Conservation (phyloP, 2,329 filamentous ascomycete species). For the Fusarium virguliforme region DNA sequence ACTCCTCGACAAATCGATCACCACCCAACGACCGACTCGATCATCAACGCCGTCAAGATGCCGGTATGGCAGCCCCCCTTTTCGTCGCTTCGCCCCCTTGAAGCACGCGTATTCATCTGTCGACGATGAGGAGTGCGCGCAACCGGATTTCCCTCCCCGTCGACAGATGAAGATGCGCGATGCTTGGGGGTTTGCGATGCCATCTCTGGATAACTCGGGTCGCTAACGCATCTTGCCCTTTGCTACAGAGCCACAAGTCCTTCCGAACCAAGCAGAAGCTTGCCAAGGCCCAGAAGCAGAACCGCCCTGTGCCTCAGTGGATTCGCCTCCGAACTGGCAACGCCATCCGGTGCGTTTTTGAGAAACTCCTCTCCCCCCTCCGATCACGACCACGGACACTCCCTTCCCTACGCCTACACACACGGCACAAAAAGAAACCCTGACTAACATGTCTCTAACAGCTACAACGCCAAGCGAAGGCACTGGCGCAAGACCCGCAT, state of each 20-base stretch:
- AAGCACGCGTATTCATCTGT: constrained; percentile 31
- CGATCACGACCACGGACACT: constrained; percentile 13
- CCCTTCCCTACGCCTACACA: constrained; percentile 5
- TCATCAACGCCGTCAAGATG: constrained; percentile 61
- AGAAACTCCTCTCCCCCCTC: constrained; percentile 1
- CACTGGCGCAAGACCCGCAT: constrained; percentile 99
- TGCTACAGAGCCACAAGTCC: constrained; percentile 94
- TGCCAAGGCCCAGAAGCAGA: constrained; percentile 99
- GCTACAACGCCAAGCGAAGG: constrained; percentile 99
- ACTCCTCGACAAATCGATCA: constrained; percentile 53
- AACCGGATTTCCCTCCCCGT: constrained; percentile 22
- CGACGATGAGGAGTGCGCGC: constrained; percentile 23
- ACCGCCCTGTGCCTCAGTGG: constrained; percentile 99
- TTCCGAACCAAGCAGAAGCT: constrained; percentile 99
- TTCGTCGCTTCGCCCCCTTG: constrained; percentile 20
- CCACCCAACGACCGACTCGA: constrained; percentile 57
- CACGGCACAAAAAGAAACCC: constrained; percentile 1
- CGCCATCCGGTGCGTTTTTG: constrained; percentile 92
- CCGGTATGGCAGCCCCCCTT: constrained; percentile 56
- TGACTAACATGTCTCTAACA: constrained; percentile 60
- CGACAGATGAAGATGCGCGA: constrained; percentile 27
- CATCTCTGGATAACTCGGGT: constrained; percentile 27
- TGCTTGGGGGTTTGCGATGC: constrained; percentile 17
- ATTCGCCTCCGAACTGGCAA: constrained; percentile 98
- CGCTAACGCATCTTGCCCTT: constrained; percentile 48